Evolutionary conservation across 2,329 filamentous ascomycete genomes (phyloP), one percentile per base, ranked within the genome.

Genomic region (Gaeumannomyces sp.): DNA sequence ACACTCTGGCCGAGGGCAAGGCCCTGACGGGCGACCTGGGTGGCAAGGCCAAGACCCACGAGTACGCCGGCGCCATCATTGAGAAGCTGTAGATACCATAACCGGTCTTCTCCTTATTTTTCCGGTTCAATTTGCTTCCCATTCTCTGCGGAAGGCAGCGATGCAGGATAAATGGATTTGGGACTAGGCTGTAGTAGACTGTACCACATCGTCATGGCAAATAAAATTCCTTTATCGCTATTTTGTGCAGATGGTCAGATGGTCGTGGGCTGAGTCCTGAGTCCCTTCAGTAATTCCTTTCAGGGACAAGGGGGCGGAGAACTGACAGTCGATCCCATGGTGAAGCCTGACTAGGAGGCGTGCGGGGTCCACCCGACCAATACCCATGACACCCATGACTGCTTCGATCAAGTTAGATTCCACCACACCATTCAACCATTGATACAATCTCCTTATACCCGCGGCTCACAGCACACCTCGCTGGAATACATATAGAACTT

Each of bases 1-100:
- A 91, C 77, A 96, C 93, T 67, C 86, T 99, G 70, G 90, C 93
- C 67, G 93, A 99, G 85, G 95, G 95, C 82, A 97, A 97, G 89
- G 83, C 87, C 68, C 88, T 99, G 78, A 99, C 95, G 45, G 94
- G 95, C 74, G 95, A 99, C 80, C 84, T 99, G 73, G 95, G 95
- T 73, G 95, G 95, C 77, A 97, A 93, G 83, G 86, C 95, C 73
- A 97, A 96, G 88, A 99, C 95, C 66, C 83, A 89, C 81, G 92
- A 99, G 83, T 99, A 96, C 79, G 92, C 95, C 66, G 85, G 85
- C 67, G 94, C 95, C 71, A 97, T 99, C 76, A 97, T 98, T 79
- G 76, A 77, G 70, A 86, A 82, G 78, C 78, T 87, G 79, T 87
- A 83, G 78, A 76, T 74, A 73, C 70, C 66, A 63, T 38, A 25